Evolutionary conservation across 2,329 filamentous ascomycete genomes (phyloP), one percentile per base, ranked within the genome.

Genomic region (Gremmenia infestans): DNA sequence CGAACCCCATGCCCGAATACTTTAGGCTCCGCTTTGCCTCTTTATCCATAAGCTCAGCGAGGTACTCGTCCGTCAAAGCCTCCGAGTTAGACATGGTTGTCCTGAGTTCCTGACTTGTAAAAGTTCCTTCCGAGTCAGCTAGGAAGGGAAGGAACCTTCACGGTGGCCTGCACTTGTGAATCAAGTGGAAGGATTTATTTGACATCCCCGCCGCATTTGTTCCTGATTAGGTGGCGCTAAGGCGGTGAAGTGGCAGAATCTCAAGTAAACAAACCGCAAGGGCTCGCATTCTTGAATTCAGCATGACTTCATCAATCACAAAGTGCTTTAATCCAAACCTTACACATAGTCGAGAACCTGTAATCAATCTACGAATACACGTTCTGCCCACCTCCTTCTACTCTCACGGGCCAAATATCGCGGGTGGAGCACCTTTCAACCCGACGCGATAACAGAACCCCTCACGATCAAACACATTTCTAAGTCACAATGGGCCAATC

Each of bases 1-100:
- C 82, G 60, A 92, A 75, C 9, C 90, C 91, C 67, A 90, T 78
- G 6, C 86, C 75, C 1, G 89, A 88, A 70, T 92, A 94, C 67
- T 83, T 88, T 48, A 88, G 74, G 64, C 80, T 87, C 56, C 87
- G 82, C 57, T 81, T 84, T 12, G 92, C 92, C 72, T 97, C 92
- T 63, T 88, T 83, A 50, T 85, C 82, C 37, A 97, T 78, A n/a
- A 96, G 76, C 48, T 81, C 80, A 15, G 90, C 90, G 60, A 96
- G 85, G 67, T 91, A 91, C 51, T 90, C 87, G 68, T 95, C 89
- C 19, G 84, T 85, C 48, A 87, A 68, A n/a, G 78, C 75, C 61
- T 81, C 73, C 52, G 64, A 50, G 39, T 62, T 55, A 9, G 61
- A 53, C 67, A 70, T 70, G 15, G 15, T 54, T 47, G 46, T 37